These are phyloP conservation scores for Trichophaea hybrida DNA, from an alignment of 2,329 filamentous ascomycete genomes.

Conservation along the genomic window DNA sequence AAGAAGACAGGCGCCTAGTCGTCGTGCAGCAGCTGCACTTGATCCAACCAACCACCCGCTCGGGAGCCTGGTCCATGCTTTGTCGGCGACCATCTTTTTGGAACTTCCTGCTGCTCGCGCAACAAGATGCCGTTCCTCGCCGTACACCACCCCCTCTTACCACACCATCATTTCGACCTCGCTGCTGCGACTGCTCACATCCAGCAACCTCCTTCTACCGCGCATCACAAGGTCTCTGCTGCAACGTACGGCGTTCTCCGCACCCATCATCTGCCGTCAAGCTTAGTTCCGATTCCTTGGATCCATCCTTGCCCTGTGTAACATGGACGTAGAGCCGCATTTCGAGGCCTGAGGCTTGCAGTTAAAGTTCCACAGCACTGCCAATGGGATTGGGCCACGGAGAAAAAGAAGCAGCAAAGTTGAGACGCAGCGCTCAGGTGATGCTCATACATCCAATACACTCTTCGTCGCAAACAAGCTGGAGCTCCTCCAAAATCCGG, in stretches of 20 bases:
- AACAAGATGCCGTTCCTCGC: not conserved
- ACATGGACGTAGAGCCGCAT: not conserved
- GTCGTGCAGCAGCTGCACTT: not conserved
- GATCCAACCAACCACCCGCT: constrained; percentile 2
- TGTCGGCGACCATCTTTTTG: constrained; percentile 17
- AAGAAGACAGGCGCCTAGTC: not conserved
- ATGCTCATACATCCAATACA: too few relatives aligned
- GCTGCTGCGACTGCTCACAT: not conserved
- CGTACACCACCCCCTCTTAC: not conserved
- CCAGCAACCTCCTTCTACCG: not conserved
- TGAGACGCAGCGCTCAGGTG: too few relatives aligned
- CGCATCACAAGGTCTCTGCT: not conserved
- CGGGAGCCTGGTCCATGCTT: not conserved
- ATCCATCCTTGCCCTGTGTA: not conserved
- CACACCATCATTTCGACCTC: not conserved
- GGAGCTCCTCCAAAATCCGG: too few relatives aligned
- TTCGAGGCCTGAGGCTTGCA: too few relatives aligned
- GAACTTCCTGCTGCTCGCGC: constrained; percentile 5
- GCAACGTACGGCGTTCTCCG: not conserved
- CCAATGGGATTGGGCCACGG: too few relatives aligned
- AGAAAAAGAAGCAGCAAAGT: too few relatives aligned
- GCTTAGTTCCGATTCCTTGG: not conserved
- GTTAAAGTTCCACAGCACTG: too few relatives aligned
- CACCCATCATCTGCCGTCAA: not conserved
- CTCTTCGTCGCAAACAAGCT: too few relatives aligned